These are phyloP conservation scores for Marasmius sp. DNA, from an alignment of 1,284 basidiomycete genomes.

Conservation along the genomic window DNA sequence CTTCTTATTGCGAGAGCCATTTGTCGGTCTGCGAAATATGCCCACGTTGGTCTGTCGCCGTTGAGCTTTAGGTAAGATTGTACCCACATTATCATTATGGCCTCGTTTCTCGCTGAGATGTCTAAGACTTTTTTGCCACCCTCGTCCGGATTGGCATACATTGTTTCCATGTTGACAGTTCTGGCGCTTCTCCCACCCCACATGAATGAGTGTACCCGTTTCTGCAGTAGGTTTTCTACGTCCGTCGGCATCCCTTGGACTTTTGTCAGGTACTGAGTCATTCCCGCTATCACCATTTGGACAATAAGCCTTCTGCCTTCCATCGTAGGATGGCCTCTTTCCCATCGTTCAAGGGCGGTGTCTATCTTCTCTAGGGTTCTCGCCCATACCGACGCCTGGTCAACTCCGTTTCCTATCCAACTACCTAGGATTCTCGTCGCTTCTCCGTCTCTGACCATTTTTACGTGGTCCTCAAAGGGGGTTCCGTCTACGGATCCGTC, in stretches of 20 bases:
- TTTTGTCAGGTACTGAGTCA: slow-evolving; percentile 19
- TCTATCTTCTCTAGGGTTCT: slow-evolving; percentile 15
- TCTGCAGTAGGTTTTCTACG: slow-evolving; percentile 5
- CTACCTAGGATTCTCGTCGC: slow-evolving; percentile 14
- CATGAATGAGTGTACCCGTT: slow-evolving; percentile 11
- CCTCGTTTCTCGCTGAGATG: slow-evolving; percentile 7
- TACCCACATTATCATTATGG: slow-evolving; percentile 6
- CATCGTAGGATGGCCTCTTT: slow-evolving; percentile 10
- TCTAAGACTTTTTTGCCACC: slow-evolving; percentile 8
- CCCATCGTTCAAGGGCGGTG: slow-evolving; percentile 9
- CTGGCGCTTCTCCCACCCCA: slow-evolving; percentile 2
- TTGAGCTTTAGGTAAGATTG: background rate
- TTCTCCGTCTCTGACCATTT: slow-evolving; percentile 6
- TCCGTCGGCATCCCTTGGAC: slow-evolving; percentile 21
- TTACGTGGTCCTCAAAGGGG: background rate
- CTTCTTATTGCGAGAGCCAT: background rate
- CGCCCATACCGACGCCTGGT: slow-evolving; percentile 12
- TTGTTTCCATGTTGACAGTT: background rate
- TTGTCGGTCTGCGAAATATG: background rate
- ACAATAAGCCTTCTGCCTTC: slow-evolving; percentile 15
- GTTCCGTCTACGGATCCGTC: background rate
- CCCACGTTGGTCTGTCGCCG: background rate
- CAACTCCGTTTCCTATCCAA: slow-evolving; percentile 16
- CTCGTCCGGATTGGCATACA: background rate
- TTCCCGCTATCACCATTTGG: slow-evolving; percentile 15